Evolutionary conservation across 768 basidiomycete species (phyloP).

Genomic region (Cystofilobasidium macerans): DNA sequence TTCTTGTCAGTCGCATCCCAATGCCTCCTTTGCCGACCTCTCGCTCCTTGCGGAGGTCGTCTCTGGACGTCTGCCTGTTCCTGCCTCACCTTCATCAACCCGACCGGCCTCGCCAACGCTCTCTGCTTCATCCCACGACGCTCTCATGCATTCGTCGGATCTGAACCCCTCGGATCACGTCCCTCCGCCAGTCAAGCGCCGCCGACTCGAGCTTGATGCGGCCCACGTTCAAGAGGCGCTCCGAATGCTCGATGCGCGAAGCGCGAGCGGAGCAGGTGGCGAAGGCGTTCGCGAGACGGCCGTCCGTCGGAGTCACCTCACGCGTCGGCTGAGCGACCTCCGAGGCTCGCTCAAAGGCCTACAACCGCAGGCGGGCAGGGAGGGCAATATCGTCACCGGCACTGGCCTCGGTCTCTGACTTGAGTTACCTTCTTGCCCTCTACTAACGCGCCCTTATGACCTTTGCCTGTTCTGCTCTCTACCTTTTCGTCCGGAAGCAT

Average conservation of each 20-base stretch:
- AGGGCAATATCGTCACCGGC: too few species aligned
- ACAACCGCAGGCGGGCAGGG: neutral
- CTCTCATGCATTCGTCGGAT: too few species aligned
- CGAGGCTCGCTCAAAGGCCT: conserved; percentile 7
- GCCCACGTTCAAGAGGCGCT: conserved; percentile 33
- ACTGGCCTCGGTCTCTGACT: too few species aligned
- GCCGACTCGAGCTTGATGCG: conserved; percentile 27
- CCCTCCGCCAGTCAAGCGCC: neutral
- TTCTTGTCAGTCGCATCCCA: conserved; percentile 60
- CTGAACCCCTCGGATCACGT: too few species aligned
- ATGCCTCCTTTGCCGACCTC: conserved; percentile 72
- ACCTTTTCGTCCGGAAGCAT: too few species aligned
- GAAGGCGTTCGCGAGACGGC: conserved; percentile 3
- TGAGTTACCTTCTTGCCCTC: too few species aligned
- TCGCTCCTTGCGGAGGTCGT: conserved; percentile 78
- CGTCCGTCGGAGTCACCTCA: neutral
- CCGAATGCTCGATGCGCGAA: conserved; percentile 29
- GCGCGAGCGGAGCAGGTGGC: neutral
- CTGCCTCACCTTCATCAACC: conserved; percentile 42
- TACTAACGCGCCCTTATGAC: too few species aligned
- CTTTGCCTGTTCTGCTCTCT: too few species aligned
- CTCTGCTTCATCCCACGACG: neutral
- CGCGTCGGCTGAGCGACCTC: conserved; percentile 19
- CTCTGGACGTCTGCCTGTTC: conserved; percentile 36
- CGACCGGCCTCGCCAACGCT: conserved; percentile 47